Base-by-base conservation (phyloP, 768 basidiomycete genomes). In the Phaeolepiota aurea region DNA sequence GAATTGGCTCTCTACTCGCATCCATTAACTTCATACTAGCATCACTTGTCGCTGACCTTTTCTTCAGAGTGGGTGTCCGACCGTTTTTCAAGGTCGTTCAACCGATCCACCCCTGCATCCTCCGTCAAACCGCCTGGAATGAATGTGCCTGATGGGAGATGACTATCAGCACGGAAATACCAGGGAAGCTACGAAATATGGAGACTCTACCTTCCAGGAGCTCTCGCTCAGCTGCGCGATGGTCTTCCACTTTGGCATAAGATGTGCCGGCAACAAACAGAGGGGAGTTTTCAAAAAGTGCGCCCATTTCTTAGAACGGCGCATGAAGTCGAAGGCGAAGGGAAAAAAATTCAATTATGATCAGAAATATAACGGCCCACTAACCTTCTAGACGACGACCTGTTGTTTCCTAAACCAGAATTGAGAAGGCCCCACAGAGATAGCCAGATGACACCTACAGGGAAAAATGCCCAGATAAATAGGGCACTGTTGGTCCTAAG, bases 401-500 rank as follows among this genome's bases (percentile, higher is more conserved):
- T 15, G 64, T 62, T 0, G 66, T 69, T 56, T 69, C 67, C 62
- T 62, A 38, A 20, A 36, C 10, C n/a, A n/a, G 10, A 16, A 20
- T 16, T 46, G 20, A 46, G 39, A 40, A 12, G 39, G 5, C 5
- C 12, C 12, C 1, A 5, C 37, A 12, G 11, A 15, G 16, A 35
- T 28, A 3, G 31, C 2, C 5, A 32, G 12, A 3, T n/a, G 12
- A 16, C 10, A 47, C 62, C 12, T 41, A 63, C 64, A 4, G 67
- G 68, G 50, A 54, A 68, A 48, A 70, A 68, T 1, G 64, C 62
- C 67, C 66, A 69, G 18, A 68, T 59, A 40, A 65, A 65, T 9
- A 70, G 48, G 1, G 66, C 65, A 40, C 64, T 47, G 32, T 11
- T 11, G n/a, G n/a, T n/a, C n/a, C n/a, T n/a, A n/a, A n/a, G n/a